Evolutionary conservation across 2,329 filamentous ascomycete genomes (phyloP).

Genomic region (Grosmannia huntii): DNA sequence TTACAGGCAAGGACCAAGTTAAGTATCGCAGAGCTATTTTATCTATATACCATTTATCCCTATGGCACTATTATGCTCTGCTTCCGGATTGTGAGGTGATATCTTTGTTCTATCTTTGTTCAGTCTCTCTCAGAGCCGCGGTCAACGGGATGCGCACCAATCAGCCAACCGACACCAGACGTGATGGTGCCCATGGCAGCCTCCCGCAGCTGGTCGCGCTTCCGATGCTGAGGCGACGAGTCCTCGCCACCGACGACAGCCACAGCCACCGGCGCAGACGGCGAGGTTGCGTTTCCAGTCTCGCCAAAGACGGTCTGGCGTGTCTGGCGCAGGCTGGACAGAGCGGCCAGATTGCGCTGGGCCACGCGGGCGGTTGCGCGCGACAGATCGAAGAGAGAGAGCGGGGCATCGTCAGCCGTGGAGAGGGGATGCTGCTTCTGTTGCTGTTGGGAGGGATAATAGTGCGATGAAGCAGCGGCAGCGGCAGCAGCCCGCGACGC

Average conservation of each 20-base stretch:
- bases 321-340: conserved; percentile 37
- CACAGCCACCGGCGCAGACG: not conserved
- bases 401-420: conserved; percentile 39
- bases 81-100: not conserved
- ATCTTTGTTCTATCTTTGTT: not conserved
- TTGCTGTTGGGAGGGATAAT: conserved; percentile 7
- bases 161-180: conserved; percentile 54
- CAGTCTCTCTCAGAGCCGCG: conserved; percentile 5
- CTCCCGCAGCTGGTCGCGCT: conserved; percentile 58
- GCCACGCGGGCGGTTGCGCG: conserved; percentile 47
- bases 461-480: conserved; percentile 17
- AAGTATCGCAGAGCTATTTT: not conserved
- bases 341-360: conserved; percentile 41
- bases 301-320: conserved; percentile 16
- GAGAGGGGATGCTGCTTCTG: not conserved
- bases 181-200: conserved; percentile 55
- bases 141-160: conserved; percentile 38
- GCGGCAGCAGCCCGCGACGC: conserved; percentile 6
- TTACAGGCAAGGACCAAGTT: not conserved
- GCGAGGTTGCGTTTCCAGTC: not conserved
- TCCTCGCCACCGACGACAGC: conserved; percentile 2
- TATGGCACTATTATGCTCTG: not conserved
- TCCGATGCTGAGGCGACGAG: conserved; percentile 34
- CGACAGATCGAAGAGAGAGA: conserved; percentile 54
- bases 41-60: not conserved